These are phyloP conservation scores for Pyrenophora tritici-repentis DNA, from an alignment of 2,329 filamentous ascomycete genomes.

Conservation along the genomic window DNA sequence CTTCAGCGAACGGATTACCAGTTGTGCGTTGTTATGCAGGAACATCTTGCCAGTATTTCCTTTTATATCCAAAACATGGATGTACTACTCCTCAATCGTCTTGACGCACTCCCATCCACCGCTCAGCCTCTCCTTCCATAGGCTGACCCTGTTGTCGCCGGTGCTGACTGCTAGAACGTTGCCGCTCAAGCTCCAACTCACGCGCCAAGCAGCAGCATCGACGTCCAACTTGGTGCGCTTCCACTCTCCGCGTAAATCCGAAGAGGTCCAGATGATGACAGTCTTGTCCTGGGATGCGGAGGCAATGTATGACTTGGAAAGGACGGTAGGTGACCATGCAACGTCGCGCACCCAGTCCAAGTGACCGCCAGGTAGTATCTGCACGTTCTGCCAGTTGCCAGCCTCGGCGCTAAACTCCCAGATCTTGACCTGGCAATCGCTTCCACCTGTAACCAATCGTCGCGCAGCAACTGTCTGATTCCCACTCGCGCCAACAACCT, in stretches of 20 bases:
- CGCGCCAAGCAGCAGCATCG: constrained; percentile 89
- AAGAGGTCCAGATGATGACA: constrained; percentile 88
- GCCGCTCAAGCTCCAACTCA: constrained; percentile 96
- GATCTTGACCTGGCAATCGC: constrained; percentile 90
- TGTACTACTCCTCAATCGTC: constrained; percentile 80
- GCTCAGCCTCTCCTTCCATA: constrained; percentile 98
- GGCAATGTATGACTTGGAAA: constrained; percentile 96
- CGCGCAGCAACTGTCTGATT: constrained; percentile 63
- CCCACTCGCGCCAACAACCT: constrained; percentile 73
- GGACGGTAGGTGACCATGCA: constrained; percentile 91
- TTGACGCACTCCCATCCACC: constrained; percentile 98
- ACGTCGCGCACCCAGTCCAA: constrained; percentile 97
- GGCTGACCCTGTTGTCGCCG: constrained; percentile 91
- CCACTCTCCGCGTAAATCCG: constrained; percentile 68
- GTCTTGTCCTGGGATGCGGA: constrained; percentile 96
- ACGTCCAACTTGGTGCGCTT: constrained; percentile 83
- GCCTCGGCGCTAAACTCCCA: constrained; percentile 73
- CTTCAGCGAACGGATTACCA: too few species aligned
- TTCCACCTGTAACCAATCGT: constrained; percentile 92
- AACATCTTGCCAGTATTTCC: too few species aligned
- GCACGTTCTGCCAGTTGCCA: constrained; percentile 57
- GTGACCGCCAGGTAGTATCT: constrained; percentile 77
- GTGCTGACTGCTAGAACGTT: constrained; percentile 94
- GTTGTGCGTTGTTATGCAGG: too few species aligned
- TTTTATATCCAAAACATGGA: too few species aligned